These are phyloP conservation scores for Ophiorrhiza pumila DNA, from an alignment of 257 asterid species.

Conservation along the genomic window DNA sequence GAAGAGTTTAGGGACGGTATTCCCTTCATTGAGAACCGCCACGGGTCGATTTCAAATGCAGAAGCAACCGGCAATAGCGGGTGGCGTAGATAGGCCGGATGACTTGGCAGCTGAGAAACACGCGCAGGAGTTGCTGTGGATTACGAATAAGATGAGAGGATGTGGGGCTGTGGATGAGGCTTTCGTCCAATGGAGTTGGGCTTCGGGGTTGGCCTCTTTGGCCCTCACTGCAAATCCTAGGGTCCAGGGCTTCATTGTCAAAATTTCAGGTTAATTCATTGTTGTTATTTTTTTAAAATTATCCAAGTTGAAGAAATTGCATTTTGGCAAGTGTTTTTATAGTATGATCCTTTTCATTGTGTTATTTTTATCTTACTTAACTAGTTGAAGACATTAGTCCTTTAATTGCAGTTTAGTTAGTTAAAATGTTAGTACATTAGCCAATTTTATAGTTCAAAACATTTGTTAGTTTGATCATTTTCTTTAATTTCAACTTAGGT, in stretches of 20 bases:
- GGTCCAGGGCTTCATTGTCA: slow-evolving; percentile 31
- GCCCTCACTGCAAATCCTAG: slow-evolving; percentile 23
- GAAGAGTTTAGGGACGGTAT: slow-evolving; percentile 20
- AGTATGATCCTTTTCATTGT: no score
- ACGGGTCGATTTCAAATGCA: slow-evolving; percentile 8
- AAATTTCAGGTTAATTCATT: slow-evolving; percentile 17
- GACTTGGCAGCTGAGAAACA: slow-evolving; percentile 31
- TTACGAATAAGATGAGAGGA: slow-evolving; percentile 28
- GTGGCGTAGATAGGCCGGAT: slow-evolving; percentile 6
- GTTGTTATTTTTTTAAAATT: neutral
- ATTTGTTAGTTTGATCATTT: no score
- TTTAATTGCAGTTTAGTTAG: no score
- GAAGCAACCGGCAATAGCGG: slow-evolving; percentile 2
- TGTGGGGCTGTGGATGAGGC: slow-evolving; percentile 30
- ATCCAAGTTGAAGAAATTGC: no score
- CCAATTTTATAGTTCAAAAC: no score
- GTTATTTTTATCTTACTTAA: no score
- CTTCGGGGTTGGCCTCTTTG: slow-evolving; percentile 28
- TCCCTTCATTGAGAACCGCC: slow-evolving; percentile 12
- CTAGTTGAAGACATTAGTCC: no score
- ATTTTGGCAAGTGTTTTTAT: no score
- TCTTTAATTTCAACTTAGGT: no score
- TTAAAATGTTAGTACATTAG: no score
- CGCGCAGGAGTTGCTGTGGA: slow-evolving; percentile 33
- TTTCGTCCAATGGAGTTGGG: slow-evolving; percentile 30